Base-by-base conservation (phyloP, 306 rosid species). In the Inga oerstediana region DNA sequence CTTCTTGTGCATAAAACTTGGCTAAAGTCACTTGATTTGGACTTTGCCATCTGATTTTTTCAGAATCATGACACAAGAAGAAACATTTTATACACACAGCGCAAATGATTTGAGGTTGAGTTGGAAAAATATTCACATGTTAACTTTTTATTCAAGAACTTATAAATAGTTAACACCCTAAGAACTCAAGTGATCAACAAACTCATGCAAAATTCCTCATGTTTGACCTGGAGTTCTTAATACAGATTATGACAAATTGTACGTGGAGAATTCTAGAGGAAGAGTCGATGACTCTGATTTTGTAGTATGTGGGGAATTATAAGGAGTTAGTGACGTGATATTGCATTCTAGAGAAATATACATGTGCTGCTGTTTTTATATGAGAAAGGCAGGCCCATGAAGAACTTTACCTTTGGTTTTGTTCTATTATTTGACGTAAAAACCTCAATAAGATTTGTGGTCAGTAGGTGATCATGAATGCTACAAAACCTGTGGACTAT, bases 401-500 rank as follows among this genome's bases (percentile, higher is more conserved):
- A 32, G 44, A 32, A 65, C 44, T 65, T 30, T 17, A 35, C 46
- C 46, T 15, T 15, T 32, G 2, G 19, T 66, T 35, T 17, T 35
- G 22, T 34, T 17, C 74, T 68, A 37, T 41, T 43, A n/a, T 10
- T 44, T 43, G 34, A 19, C 11, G 52, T 20, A 70, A 43, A 71
- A 43, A n/a, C 10, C 75, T 75, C 34, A 19, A 19, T 19, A 35
- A 35, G 68, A 54, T 44, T 32, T 35, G 79, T 76, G 68, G 22
- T 8, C 49, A 52, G 66, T 19, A 34, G 35, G 20, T 52, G 78
- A 17, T 17, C 65, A 74, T 74, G 66, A 74, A 34, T 17, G 78
- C 66, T 75, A 48, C 45, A 77, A 11, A 58, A 49, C 78, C 71
- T 83, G 34, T 59, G 32, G 10, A 37, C 66, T 86, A 79, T 49